Evolutionary conservation across 805 yeast genomes (phyloP), one percentile per base, ranked within the genome.

Genomic region (Barnettozyma californica): DNA sequence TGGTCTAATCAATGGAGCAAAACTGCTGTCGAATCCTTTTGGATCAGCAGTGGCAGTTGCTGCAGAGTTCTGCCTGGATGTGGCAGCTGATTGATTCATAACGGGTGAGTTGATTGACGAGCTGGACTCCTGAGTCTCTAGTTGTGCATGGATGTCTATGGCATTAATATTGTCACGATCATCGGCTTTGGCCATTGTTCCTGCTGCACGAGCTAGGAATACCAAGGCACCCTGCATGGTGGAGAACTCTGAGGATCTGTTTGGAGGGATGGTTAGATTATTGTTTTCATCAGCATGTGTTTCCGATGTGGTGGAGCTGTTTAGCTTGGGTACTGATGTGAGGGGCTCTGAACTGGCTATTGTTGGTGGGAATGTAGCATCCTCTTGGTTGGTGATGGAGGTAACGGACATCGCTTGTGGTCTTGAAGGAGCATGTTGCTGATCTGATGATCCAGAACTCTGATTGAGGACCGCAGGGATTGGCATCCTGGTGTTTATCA

Each of bases 151-250:
- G 49, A 73, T 69, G 43, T 68, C 70, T 46, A 73, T 62, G 1
- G 78, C 86, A 61, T 74, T 78, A 35, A 79, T 78, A 37, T 77
- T 68, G 57, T 83, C 87, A 53, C 86, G 68, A 53, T 75, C 81
- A 58, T 81, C 88, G 3, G 85, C 83, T 50, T 76, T 72, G 4
- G 90, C 87, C 18, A 84, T 81, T 10, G 84, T 77, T 0, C 90
- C 92, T 1, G 92, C 94, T 0, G 90, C 87, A 54, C 82, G 81
- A 6, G 94, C 92, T 20, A 86, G 63, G 61, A 81, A 86, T 26
- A 80, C 83, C 52, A 86, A 68, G 0, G 92, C 87, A 8, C 86
- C 85, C 52, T 71, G 76, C 66, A 71, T 70, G 1, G 75, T 68
- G 0, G 60, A 48, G 33, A 61, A 51, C 25, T 58, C 62, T 4